Evolutionary conservation across 2,329 filamentous ascomycete genomes (phyloP).

Genomic region (Lojkania enalia): DNA sequence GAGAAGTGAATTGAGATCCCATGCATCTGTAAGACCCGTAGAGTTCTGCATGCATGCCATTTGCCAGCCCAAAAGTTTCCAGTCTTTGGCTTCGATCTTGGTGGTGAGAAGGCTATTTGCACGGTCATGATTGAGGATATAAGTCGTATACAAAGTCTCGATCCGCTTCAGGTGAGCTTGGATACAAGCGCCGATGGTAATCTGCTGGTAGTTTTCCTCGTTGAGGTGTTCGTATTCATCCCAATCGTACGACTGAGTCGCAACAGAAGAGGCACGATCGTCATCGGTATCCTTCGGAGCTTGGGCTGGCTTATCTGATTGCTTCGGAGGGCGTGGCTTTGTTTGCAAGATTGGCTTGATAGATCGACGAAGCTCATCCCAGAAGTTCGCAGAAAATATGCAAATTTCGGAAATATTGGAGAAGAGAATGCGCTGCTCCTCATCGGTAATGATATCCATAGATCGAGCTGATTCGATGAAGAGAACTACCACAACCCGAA

Average conservation of each 20-base stretch:
- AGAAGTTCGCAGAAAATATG: slow-evolving; percentile 77
- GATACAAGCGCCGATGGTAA: slow-evolving; percentile 63
- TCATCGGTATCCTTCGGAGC: not conserved
- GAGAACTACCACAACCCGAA: slow-evolving; percentile 97
- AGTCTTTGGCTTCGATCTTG: slow-evolving; percentile 51
- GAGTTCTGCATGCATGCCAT: slow-evolving; percentile 91
- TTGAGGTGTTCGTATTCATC: slow-evolving; percentile 38
- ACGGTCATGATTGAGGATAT: slow-evolving; percentile 66
- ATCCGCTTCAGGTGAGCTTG: slow-evolving; percentile 59
- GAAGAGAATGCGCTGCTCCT: slow-evolving; percentile 89
- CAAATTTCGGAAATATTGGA: slow-evolving; percentile 92
- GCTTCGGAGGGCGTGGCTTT: slow-evolving; percentile 39
- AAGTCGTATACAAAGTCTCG: slow-evolving; percentile 67
- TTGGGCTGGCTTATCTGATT: slow-evolving; percentile 7
- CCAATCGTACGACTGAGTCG: slow-evolving; percentile 8
- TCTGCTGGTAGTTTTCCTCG: slow-evolving; percentile 59
- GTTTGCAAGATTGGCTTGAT: slow-evolving; percentile 73
- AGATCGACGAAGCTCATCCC: slow-evolving; percentile 78
- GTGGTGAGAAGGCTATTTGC: slow-evolving; percentile 64
- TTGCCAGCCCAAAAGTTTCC: slow-evolving; percentile 77
- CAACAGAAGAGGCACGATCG: not conserved
- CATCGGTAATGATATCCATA: slow-evolving; percentile 74
- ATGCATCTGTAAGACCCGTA: slow-evolving; percentile 87
- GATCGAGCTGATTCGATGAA: slow-evolving; percentile 91
- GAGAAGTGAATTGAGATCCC: slow-evolving; percentile 93